Conservation (phyloP, 139 green algal genomes). For the Pleodorina starrii region DNA sequence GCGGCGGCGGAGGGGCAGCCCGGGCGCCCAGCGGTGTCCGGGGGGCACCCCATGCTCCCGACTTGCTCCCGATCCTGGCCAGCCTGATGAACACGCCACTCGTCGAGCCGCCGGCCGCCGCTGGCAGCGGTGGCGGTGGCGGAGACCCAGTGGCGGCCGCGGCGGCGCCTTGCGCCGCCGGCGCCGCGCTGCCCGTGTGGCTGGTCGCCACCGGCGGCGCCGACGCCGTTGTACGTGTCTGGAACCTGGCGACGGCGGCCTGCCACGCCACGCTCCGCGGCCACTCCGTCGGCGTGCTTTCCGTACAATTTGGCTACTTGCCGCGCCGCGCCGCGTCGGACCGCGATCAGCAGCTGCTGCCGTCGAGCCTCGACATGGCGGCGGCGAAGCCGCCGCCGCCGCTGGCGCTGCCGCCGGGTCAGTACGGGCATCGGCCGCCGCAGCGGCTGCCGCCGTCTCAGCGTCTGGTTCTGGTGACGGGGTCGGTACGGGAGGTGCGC, state of each 20-base stretch:
- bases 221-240: conserved; percentile 45
- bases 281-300: conserved; percentile 41
- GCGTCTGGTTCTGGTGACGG: conserved; percentile 46
- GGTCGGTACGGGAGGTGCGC: conserved; percentile 37
- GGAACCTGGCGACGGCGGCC: conserved; percentile 15
- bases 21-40: not conserved
- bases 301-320: conserved; percentile 35
- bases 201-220: conserved; percentile 48
- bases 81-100: conserved; percentile 30
- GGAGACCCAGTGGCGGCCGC: not conserved
- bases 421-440: not conserved
- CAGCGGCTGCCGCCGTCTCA: conserved; percentile 26
- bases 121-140: not conserved
- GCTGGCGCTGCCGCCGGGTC: conserved; percentile 24
- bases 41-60: not conserved
- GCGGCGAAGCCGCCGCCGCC: not conserved
- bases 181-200: conserved; percentile 1
- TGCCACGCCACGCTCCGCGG: conserved; percentile 1
- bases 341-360: not conserved
- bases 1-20: not conserved
- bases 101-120: not conserved
- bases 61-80: not conserved
- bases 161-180: not conserved
- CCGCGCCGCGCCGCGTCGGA: not conserved
- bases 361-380: conserved; percentile 18